These are phyloP conservation scores for Aspergillus sclerotiicarbonarius DNA, from an alignment of 495 filamentous ascomycete species.

Conservation along the genomic window DNA sequence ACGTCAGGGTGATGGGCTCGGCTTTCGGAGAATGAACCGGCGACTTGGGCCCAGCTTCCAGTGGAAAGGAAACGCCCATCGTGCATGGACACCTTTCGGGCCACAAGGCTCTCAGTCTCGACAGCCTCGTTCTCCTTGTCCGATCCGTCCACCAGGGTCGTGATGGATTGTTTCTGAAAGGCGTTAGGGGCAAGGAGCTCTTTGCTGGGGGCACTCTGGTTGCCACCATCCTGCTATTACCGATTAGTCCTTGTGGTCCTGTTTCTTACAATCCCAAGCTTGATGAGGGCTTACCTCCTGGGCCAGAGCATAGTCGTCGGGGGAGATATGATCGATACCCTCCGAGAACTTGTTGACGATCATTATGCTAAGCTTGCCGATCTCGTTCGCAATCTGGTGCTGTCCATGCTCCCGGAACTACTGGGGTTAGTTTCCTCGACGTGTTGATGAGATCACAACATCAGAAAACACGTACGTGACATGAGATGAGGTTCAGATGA, in stretches of 20 bases:
- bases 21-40: constrained; percentile 7
- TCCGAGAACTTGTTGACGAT: constrained; percentile 24
- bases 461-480: constrained; percentile 19
- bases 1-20: constrained; percentile 7
- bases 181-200: not conserved
- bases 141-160: constrained; percentile 16
- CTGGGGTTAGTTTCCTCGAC: constrained; percentile 5
- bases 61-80: constrained; percentile 5
- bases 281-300: constrained; percentile 15
- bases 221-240: not conserved
- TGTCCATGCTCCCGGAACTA: constrained; percentile 28
- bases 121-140: constrained; percentile 11
- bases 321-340: constrained; percentile 15
- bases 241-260: not conserved
- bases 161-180: constrained; percentile 16
- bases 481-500: constrained; percentile 20
- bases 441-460: not conserved
- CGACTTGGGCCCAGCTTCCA: constrained; percentile 28
- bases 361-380: constrained; percentile 26
- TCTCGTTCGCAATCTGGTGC: constrained; percentile 25
- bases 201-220: not conserved
- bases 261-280: not conserved
- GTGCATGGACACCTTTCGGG: constrained; percentile 4
- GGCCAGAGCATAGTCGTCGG: constrained; percentile 13
- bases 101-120: constrained; percentile 1